Percentiles rank a stretch among this genome's conserved stretches.
phyloP scores from a whole-genome alignment of 306 rosid species.

The Erythrophleum fordii region DNA sequence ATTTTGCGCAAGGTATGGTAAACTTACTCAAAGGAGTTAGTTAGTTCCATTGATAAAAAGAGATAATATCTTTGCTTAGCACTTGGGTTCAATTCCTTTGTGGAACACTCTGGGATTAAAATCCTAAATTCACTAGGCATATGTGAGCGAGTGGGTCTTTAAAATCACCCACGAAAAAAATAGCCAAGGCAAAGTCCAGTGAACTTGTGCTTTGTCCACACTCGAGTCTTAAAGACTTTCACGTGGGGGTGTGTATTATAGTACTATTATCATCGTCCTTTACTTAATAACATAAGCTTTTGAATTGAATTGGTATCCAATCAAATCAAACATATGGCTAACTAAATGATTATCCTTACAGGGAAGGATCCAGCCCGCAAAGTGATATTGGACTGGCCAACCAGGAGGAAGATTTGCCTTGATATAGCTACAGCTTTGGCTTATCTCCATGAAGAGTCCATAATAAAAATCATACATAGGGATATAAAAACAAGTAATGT shows the following conservation, averaged over 20 bases:
- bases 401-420: slow-evolving; percentile 1
- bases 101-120: not conserved
- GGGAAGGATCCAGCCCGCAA: not conserved
- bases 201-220: not conserved
- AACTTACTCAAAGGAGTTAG: not conserved
- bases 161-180: not conserved
- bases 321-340: not conserved
- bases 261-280: not conserved
- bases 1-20: not conserved
- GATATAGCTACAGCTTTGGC: slow-evolving; percentile 14
- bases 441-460: not conserved
- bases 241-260: not conserved
- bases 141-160: not conserved
- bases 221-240: not conserved
- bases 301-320: not conserved
- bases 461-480: not conserved
- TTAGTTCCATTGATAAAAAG: not conserved
- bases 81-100: too few relatives aligned
- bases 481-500: slow-evolving; percentile 4
- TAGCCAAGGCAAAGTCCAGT: not conserved
- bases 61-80: too few relatives aligned
- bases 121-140: not conserved
- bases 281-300: not conserved
- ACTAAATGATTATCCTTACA: not conserved
- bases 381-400: not conserved